Conservation (phyloP, 139 green algal species). For the Chlamydomonas incerta region DNA sequence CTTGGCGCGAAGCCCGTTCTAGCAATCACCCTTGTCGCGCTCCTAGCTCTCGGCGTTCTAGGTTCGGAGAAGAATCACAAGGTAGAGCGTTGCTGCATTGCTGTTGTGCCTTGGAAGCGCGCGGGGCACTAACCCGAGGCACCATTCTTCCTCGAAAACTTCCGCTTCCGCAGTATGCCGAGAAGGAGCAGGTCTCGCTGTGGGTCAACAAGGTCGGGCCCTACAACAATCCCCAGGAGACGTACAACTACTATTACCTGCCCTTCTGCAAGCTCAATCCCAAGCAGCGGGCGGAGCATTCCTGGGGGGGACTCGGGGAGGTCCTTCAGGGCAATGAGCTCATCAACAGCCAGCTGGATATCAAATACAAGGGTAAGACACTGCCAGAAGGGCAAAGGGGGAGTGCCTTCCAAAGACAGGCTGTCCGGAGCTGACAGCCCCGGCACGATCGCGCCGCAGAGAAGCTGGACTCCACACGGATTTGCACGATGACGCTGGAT, state of each 20-base stretch:
- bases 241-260: conserved; percentile 98
- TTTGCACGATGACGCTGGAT: conserved; percentile 82
- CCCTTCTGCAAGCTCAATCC: conserved; percentile 89
- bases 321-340: conserved; percentile 97
- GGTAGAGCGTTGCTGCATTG: not conserved
- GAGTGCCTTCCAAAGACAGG: not conserved
- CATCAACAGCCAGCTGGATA: conserved; percentile 90
- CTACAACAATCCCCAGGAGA: conserved; percentile 98
- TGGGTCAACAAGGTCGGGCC: conserved; percentile 98
- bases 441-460: conserved; percentile 2
- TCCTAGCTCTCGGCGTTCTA: not conserved
- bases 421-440: not conserved
- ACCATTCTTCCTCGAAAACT: not conserved
- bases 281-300: conserved; percentile 75
- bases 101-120: not conserved
- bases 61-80: conserved; percentile 34
- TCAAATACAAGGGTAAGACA: conserved; percentile 83
- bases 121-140: not conserved
- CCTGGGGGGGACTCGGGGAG: conserved; percentile 95
- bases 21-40: no score
- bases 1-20: no score
- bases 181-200: conserved; percentile 51
- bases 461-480: conserved; percentile 4
- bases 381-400: no score
- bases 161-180: conserved; percentile 52